These are phyloP conservation scores for Medicago lupulina DNA, from an alignment of 306 rosid genomes.

Conservation along the genomic window DNA sequence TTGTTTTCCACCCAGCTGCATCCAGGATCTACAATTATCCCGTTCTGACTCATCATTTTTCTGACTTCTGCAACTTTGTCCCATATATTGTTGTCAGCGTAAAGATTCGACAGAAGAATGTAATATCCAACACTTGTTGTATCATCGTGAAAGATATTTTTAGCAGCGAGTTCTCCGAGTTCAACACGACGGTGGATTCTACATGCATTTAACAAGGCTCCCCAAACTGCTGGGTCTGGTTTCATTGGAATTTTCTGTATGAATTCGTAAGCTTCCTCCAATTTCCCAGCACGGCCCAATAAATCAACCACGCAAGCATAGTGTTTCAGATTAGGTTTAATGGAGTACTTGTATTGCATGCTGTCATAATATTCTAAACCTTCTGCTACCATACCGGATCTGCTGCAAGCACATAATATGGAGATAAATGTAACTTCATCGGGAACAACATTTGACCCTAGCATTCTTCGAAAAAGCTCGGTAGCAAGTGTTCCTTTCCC, in stretches of 20 bases:
- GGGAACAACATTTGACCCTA: slow-evolving; percentile 62
- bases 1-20: slow-evolving; percentile 94
- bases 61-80: slow-evolving; percentile 74
- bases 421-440: slow-evolving; percentile 74
- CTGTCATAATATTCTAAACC: slow-evolving; percentile 72
- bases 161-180: slow-evolving; percentile 85
- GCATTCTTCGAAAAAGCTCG: slow-evolving; percentile 67
- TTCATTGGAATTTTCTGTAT: slow-evolving; percentile 72
- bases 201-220: slow-evolving; percentile 87
- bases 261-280: slow-evolving; percentile 71
- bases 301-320: slow-evolving; percentile 84
- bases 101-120: slow-evolving; percentile 75
- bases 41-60: slow-evolving; percentile 72
- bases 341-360: slow-evolving; percentile 58
- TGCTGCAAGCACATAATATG: slow-evolving; percentile 82
- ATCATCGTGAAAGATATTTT: slow-evolving; percentile 64
- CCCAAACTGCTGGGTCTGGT: slow-evolving; percentile 92
- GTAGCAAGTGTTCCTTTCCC: slow-evolving; percentile 69
- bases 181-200: slow-evolving; percentile 72
- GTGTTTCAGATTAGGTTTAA: slow-evolving; percentile 83
- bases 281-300: slow-evolving; percentile 75
- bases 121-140: slow-evolving; percentile 71
- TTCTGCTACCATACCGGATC: slow-evolving; percentile 80
- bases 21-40: slow-evolving; percentile 81
- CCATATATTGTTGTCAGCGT: slow-evolving; percentile 73